phyloP scores from a whole-genome alignment of 371 early-diverging fungal species.

The Circinella umbellata region DNA sequence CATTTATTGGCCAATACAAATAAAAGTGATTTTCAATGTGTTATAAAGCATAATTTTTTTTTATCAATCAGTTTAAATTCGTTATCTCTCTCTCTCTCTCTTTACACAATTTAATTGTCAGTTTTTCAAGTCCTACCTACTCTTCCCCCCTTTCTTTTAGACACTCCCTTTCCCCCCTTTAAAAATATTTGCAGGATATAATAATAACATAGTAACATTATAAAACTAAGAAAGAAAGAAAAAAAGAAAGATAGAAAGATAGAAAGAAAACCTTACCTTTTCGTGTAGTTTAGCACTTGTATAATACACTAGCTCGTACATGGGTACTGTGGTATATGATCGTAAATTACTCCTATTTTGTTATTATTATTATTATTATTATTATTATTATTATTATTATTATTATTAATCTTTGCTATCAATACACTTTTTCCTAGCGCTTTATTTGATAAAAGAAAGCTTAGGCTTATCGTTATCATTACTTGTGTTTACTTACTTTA shows the following conservation, averaged over 20 bases:
- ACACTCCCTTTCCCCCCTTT: too few relatives aligned
- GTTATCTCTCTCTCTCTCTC: too few relatives aligned
- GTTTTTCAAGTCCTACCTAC: neutral
- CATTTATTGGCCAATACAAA: too few relatives aligned
- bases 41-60: too few relatives aligned
- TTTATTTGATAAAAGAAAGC: neutral
- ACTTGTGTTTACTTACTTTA: conserved; percentile 38
- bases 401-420: too few relatives aligned
- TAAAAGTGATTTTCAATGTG: neutral
- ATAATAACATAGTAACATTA: too few relatives aligned
- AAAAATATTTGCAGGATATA: too few relatives aligned
- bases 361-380: neutral
- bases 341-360: conserved; percentile 48
- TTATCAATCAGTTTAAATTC: too few relatives aligned
- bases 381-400: neutral
- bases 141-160: neutral
- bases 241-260: too few relatives aligned
- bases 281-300: conserved; percentile 67
- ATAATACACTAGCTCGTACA: conserved; percentile 81
- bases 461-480: neutral
- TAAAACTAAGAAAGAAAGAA: too few relatives aligned
- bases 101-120: too few relatives aligned
- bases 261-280: conserved; percentile 51
- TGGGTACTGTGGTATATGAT: conserved; percentile 60
- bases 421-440: too few relatives aligned